Evolutionary conservation across 345 rosid genomes (phyloP).

Genomic region (Populus davidiana): DNA sequence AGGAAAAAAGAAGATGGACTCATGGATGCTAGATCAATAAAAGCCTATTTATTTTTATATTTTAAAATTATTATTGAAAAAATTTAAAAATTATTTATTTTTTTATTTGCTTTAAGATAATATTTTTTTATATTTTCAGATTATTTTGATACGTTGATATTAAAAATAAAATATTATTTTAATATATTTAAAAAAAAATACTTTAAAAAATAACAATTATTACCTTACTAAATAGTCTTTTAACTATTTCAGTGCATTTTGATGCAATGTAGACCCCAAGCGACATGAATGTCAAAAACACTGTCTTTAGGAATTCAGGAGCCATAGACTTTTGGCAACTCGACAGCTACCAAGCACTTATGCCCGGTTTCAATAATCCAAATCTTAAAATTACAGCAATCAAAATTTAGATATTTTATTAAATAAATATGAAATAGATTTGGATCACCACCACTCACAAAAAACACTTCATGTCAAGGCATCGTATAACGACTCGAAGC

Average conservation of each 20-base stretch:
- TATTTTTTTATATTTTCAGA: fast-evolving
- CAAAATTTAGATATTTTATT: not conserved
- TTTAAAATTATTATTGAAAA: no score
- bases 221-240: no score
- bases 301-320: not conserved
- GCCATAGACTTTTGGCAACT: not conserved
- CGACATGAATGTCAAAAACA: not conserved
- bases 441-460: not conserved
- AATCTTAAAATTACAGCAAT: not conserved
- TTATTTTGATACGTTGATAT: fast-evolving
- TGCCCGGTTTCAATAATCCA: not conserved
- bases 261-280: not conserved
- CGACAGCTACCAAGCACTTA: not conserved
- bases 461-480: not conserved
- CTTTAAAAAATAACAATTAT: no score
- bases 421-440: not conserved
- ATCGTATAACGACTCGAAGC: not conserved
- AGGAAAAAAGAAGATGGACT: not conserved
- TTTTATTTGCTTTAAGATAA: no score
- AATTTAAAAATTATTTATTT: no score
- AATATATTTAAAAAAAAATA: no score
- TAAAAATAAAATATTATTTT: no score
- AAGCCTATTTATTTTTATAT: fast-evolving
- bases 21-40: not conserved
- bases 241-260: not conserved